A percentile compares a stretch with the other conserved stretches of the same genome.
phyloP scores from a whole-genome alignment of 2,329 filamentous ascomycete genomes.

The Nannizziopsis arthrosporioides region DNA sequence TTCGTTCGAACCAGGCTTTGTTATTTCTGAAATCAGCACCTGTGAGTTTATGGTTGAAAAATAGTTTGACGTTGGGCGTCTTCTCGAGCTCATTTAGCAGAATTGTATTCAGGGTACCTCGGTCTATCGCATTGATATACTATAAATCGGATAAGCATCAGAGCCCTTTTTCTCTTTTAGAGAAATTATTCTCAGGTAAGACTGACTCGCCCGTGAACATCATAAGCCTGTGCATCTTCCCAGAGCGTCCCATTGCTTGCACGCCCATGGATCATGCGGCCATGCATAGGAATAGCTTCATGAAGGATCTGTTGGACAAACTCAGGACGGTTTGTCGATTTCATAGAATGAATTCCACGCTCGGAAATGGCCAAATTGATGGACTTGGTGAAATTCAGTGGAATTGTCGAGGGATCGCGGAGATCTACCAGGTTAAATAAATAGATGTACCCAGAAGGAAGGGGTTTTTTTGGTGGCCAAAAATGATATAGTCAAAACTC shows the following conservation, averaged over 20 bases:
- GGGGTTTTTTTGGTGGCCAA: too few relatives aligned
- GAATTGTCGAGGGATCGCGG: conserved; percentile 66
- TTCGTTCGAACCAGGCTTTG: conserved; percentile 75
- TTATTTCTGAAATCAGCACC: conserved; percentile 71
- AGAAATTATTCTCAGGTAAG: not conserved
- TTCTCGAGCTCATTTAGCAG: conserved; percentile 72
- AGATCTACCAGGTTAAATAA: conserved; percentile 51
- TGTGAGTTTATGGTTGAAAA: conserved; percentile 87
- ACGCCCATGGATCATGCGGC: conserved; percentile 85
- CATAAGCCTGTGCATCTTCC: conserved; percentile 76
- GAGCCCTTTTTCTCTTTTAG: not conserved
- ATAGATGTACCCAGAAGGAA: conserved; percentile 2
- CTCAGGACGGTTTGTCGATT: conserved; percentile 52
- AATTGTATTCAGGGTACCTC: conserved; percentile 67
- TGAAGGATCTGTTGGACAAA: conserved; percentile 63
- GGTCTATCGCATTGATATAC: conserved; percentile 77
- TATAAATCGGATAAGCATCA: conserved; percentile 26
- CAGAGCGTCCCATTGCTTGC: conserved; percentile 54
- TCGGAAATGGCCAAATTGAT: conserved; percentile 95
- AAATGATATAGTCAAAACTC: not conserved
- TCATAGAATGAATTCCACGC: conserved; percentile 80
- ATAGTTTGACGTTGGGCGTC: conserved; percentile 79
- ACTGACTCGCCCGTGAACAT: conserved; percentile 70
- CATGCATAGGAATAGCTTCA: conserved; percentile 82
- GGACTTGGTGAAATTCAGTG: conserved; percentile 94